phyloP scores from a whole-genome alignment of 208 protist genomes.

The Crithidia fasciculata region DNA sequence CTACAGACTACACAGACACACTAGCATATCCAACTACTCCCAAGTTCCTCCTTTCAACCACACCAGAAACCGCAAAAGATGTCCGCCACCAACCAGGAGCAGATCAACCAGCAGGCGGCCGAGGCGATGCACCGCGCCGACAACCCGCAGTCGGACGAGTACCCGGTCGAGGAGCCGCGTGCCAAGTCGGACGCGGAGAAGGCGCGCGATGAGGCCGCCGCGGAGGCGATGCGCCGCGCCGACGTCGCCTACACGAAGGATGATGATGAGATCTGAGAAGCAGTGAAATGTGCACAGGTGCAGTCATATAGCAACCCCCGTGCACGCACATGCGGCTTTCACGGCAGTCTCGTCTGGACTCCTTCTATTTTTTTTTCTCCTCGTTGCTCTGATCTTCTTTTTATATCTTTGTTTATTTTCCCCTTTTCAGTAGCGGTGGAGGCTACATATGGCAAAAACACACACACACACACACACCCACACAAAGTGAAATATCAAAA shows the following conservation, averaged over 20 bases:
- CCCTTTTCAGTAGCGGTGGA: not conserved
- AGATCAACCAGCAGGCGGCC: slow-evolving; percentile 31
- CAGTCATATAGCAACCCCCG: not conserved
- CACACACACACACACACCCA: slow-evolving; percentile 2
- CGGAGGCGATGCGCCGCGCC: slow-evolving; percentile 31
- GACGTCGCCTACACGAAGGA: slow-evolving; percentile 16
- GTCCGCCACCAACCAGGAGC: slow-evolving; percentile 13
- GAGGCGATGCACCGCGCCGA: slow-evolving; percentile 37
- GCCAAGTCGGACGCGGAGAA: not conserved
- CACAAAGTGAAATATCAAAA: too few species aligned
- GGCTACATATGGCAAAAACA: not conserved
- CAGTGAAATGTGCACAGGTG: not conserved
- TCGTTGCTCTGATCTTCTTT: not conserved
- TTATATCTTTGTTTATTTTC: not conserved
- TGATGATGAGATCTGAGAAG: slow-evolving; percentile 10
- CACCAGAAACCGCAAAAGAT: not conserved
- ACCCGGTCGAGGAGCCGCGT: slow-evolving; percentile 8
- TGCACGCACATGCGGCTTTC: too few species aligned
- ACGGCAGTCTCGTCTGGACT: not conserved
- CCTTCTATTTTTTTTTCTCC: slow-evolving; percentile 4
- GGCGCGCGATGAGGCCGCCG: slow-evolving; percentile 8
- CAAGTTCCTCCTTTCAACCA: too few species aligned
- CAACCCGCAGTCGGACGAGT: slow-evolving; percentile 10
- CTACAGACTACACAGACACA: too few species aligned
- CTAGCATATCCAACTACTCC: too few species aligned